These are phyloP conservation scores for Podospora comata DNA, from an alignment of 495 filamentous ascomycete species.

Conservation along the genomic window DNA sequence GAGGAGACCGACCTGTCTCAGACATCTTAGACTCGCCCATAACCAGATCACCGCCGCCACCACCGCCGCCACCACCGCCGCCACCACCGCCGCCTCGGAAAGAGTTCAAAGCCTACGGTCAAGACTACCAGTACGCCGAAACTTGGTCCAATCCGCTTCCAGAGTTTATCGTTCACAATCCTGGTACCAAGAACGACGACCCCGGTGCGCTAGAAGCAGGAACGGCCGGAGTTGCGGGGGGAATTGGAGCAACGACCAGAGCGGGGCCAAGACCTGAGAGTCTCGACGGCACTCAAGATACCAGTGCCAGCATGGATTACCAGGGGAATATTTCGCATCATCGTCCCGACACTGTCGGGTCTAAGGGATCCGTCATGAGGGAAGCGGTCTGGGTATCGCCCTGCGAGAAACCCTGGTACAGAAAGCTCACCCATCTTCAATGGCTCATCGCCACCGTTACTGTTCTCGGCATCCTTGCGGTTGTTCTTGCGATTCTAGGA, in stretches of 20 bases:
- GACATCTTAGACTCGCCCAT: not conserved
- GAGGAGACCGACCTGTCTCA: constrained; percentile 13
- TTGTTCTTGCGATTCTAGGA: constrained; percentile 31
- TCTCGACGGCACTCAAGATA: constrained; percentile 15
- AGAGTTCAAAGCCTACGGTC: constrained; percentile 20
- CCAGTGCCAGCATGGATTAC: not conserved
- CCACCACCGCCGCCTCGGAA: constrained; percentile 7
- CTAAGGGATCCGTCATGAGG: constrained; percentile 17
- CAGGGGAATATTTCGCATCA: not conserved
- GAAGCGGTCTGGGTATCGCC: constrained; percentile 25
- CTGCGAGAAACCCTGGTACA: constrained; percentile 27
- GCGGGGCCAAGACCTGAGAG: constrained; percentile 7
- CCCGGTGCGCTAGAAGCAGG: not conserved
- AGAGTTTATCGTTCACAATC: constrained; percentile 21
- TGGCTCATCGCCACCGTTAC: constrained; percentile 23
- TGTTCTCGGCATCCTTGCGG: constrained; percentile 24
- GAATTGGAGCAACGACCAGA: not conserved
- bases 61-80: constrained; percentile 2
- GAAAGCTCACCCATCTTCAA: constrained; percentile 15
- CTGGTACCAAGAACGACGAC: not conserved
- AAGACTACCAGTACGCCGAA: constrained; percentile 31
- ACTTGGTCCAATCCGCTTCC: constrained; percentile 27
- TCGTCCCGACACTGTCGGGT: constrained; percentile 7
- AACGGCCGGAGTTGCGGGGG: not conserved
- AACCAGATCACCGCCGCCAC: not conserved